These are phyloP conservation scores for Plasmodium malariae DNA, from an alignment of 169 alveolate genomes.

Conservation along the genomic window DNA sequence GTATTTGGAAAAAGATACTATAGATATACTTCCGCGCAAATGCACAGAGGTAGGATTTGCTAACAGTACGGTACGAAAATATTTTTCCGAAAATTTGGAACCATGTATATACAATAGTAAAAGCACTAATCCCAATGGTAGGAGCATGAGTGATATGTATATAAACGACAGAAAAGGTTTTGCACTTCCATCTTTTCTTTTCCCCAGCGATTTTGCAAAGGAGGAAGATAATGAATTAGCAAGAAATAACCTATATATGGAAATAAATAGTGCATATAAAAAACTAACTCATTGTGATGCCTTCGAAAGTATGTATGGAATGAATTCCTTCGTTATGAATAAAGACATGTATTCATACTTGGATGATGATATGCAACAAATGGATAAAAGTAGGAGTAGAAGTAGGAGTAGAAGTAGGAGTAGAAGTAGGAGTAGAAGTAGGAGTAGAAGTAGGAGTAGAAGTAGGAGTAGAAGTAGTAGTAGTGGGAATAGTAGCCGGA, in stretches of 20 bases:
- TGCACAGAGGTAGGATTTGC: neutral
- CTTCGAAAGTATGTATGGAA: neutral
- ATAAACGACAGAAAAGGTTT: no score
- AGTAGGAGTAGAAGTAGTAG: no score
- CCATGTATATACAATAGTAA: neutral
- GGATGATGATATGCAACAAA: neutral
- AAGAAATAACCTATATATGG: neutral
- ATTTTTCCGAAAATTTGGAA: slow-evolving; percentile 4
- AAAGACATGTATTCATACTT: neutral
- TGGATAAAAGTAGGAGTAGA: no score
- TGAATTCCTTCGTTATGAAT: neutral
- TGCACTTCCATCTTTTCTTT: no score
- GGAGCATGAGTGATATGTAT: no score
- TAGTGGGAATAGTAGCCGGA: neutral
- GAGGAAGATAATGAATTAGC: neutral
- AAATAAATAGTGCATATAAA: neutral
- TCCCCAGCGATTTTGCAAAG: neutral
- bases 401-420: no score
- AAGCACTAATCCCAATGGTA: neutral
- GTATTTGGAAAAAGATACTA: neutral
- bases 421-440: no score
- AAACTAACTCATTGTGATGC: neutral
- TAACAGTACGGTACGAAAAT: slow-evolving; percentile 5
- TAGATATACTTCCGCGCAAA: no score
- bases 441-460: no score